A percentile compares a stretch with the other conserved stretches of the same genome.
Conservation (phyloP, 768 basidiomycete genomes). For the Lentinula aciculospora region DNA sequence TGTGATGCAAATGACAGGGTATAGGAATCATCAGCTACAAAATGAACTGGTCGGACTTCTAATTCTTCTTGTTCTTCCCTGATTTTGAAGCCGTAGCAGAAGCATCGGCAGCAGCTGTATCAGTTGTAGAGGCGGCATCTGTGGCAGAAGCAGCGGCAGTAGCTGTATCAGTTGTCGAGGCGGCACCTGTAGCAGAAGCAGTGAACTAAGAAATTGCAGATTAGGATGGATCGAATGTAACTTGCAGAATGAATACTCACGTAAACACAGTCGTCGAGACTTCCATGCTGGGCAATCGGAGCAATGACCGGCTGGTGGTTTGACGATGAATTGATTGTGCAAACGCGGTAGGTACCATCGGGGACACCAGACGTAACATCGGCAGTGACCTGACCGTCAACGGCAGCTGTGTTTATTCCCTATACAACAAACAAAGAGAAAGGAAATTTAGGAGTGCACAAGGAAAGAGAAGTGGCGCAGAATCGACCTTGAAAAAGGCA, state of each 20-base stretch:
- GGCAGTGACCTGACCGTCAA: constrained; percentile 38
- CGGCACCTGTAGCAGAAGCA: background rate
- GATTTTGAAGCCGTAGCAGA: background rate
- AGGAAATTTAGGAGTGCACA: too few relatives aligned
- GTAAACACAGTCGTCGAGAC: constrained; percentile 36
- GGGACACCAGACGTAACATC: constrained; percentile 49
- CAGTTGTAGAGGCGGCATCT: background rate
- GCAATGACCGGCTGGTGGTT: constrained; percentile 36
- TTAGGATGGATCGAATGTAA: background rate
- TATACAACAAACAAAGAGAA: too few relatives aligned
- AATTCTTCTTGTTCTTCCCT: background rate
- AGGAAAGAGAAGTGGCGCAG: background rate
- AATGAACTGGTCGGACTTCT: too few relatives aligned
- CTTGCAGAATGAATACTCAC: background rate
- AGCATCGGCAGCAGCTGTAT: background rate
- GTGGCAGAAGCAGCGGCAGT: background rate
- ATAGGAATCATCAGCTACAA: background rate
- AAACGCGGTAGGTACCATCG: constrained; percentile 27
- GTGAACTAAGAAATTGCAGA: background rate
- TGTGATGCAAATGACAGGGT: background rate
- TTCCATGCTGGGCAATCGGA: constrained; percentile 34
- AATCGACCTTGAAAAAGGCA: constrained; percentile 43
- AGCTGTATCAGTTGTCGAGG: background rate
- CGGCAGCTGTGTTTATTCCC: constrained; percentile 41
- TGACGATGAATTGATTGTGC: constrained; percentile 3